Percentiles rank a stretch among this genome's conserved stretches.
phyloP scores from a whole-genome alignment of 352 stramenopile species.

The Phytophthora quininea region DNA sequence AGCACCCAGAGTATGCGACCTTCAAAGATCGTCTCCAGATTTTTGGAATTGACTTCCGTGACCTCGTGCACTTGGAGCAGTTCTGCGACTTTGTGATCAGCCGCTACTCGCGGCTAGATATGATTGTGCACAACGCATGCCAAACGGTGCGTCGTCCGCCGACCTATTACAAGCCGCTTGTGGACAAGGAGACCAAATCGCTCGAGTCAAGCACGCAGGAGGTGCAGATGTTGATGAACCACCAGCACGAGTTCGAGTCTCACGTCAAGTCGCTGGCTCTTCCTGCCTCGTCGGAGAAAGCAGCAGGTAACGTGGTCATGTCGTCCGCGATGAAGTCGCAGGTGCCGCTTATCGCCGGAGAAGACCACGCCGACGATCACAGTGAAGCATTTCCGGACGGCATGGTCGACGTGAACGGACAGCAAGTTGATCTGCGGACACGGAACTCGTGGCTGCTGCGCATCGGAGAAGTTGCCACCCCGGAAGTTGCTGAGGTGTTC shows the following conservation, averaged over 20 bases:
- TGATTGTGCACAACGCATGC: constrained; percentile 98
- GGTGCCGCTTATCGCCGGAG: constrained; percentile 75
- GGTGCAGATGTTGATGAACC: constrained; percentile 75
- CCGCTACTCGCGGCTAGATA: constrained; percentile 92
- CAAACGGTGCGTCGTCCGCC: constrained; percentile 95
- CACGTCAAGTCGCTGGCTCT: constrained; percentile 70
- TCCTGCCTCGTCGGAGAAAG: constrained; percentile 33
- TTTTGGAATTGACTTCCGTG: constrained; percentile 96
- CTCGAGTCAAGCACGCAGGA: constrained; percentile 56
- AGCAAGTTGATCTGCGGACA: constrained; percentile 95
- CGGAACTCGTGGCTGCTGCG: constrained; percentile 96
- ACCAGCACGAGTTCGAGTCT: constrained; percentile 80
- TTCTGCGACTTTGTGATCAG: constrained; percentile 91
- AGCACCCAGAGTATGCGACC: constrained; percentile 92
- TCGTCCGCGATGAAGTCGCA: constrained; percentile 87
- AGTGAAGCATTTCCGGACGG: constrained; percentile 68
- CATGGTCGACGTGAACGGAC: constrained; percentile 94
- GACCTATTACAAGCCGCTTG: constrained; percentile 94
- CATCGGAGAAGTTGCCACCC: constrained; percentile 92
- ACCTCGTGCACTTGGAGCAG: constrained; percentile 95
- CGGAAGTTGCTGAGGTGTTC: constrained; percentile 89
- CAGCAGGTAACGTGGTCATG: constrained; percentile 45
- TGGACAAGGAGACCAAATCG: constrained; percentile 83
- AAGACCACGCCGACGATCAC: constrained; percentile 69
- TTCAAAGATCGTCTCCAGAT: constrained; percentile 95